phyloP scores from a whole-genome alignment of 306 rosid species.

The Prosopis cineraria region DNA sequence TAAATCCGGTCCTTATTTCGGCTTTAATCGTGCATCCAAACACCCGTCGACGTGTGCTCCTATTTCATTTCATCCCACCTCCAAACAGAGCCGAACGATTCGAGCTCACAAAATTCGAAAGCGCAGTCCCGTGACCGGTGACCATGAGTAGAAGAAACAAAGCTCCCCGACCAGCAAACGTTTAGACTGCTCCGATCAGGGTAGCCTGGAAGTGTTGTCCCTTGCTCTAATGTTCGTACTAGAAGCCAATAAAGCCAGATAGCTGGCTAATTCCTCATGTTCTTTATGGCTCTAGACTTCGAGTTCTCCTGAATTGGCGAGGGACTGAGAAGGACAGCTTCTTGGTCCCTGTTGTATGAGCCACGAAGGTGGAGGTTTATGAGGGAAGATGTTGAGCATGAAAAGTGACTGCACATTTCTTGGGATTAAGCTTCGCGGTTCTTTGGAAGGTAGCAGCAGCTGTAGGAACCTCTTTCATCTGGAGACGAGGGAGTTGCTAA shows the following conservation, averaged over 20 bases:
- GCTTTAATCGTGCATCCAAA: too few species aligned
- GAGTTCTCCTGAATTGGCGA: constrained; percentile 34
- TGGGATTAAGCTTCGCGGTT: constrained; percentile 52
- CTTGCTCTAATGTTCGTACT: not conserved
- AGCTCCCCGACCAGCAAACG: not conserved
- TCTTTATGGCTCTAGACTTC: constrained; percentile 25
- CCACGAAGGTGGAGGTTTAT: constrained; percentile 28
- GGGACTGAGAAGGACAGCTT: constrained; percentile 67
- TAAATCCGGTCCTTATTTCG: too few species aligned
- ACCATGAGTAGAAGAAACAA: constrained; percentile 6
- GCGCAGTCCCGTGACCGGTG: constrained; percentile 19
- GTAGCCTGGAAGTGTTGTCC: not conserved
- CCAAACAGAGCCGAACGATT: constrained; percentile 22
- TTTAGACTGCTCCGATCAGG: not conserved
- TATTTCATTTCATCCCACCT: constrained; percentile 14
- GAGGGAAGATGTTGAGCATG: constrained; percentile 56
- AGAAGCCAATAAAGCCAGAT: not conserved
- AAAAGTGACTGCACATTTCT: constrained; percentile 58
- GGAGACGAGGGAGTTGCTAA: constrained; percentile 37
- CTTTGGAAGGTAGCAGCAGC: constrained; percentile 43
- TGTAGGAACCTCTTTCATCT: constrained; percentile 39
- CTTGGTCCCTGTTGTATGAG: constrained; percentile 65
- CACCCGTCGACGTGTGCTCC: not conserved
- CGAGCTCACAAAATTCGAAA: constrained; percentile 7
- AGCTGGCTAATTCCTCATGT: constrained; percentile 24